Evolutionary conservation across 257 asterid species (phyloP), one percentile per base, ranked within the genome.

Genomic region (Eustoma russellianum): DNA sequence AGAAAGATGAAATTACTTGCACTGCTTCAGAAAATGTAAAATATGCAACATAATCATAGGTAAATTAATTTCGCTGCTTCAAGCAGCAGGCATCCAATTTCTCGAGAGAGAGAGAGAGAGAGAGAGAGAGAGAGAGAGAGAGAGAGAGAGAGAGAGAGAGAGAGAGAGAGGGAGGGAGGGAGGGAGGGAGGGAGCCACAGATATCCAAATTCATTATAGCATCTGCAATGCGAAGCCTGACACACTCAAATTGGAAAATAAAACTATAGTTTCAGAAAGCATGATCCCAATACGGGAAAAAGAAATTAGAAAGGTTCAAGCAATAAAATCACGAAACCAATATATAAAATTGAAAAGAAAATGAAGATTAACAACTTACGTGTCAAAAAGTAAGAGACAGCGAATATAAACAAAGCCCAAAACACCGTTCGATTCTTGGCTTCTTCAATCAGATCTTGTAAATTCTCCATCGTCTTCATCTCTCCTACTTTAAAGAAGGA

Each of bases 401-500:
- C 77, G 68, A 88, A 92, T 69, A 85, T 81, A 70, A 88, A 88
- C 57, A 92, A 76, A 61, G 82, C 73, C 99, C 99, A 92, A 93
- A 93, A 92, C 66, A 88, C 89, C 53, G 91, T 79, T 38, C 99
- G 94, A 72, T 83, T 76, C 82, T 92, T 92, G 54, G 94, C 96
- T 78, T 92, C 97, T 69, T 92, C 95, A 65, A 92, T 85, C 71
- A 92, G 99, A 85, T 88, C 99, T 61, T 88, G 85, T 51, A 92
- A 8, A 56, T 82, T 78, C 71, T 66, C 77, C 96, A 85, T 88
- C 59, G 86, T 69, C 81, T 75, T 81, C 94, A 83, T 84, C 44
- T 8, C 59, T 52, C 50, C 52, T 30, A 2, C 40, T 16, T 16
- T 14, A 67, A 19, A 6, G 28, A 33, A 28, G 5, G 44, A 50